phyloP scores from a whole-genome alignment of 1,284 basidiomycete species.

The Marasmius fiardii region DNA sequence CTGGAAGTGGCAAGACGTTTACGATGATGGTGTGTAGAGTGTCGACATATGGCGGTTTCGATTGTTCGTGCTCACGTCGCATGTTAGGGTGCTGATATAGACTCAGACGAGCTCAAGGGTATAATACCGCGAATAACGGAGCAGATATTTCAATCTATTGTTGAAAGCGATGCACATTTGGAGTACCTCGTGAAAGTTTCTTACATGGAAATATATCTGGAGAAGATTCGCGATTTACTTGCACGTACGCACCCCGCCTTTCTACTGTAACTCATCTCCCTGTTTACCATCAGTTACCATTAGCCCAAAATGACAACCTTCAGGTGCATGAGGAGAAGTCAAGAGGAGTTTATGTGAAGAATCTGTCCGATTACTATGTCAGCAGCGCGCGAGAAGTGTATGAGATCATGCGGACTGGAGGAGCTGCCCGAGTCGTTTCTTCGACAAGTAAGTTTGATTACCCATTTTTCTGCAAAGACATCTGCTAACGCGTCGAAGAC shows the following conservation, averaged over 20 bases:
- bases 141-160: slow-evolving; percentile 98
- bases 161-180: slow-evolving; percentile 90
- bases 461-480: neutral
- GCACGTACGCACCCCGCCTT: slow-evolving; percentile 76
- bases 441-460: slow-evolving; percentile 76
- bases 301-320: slow-evolving; percentile 97
- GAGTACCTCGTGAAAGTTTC: slow-evolving; percentile 99
- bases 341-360: slow-evolving; percentile 98
- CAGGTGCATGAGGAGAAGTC: slow-evolving; percentile 99
- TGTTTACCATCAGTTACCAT: slow-evolving; percentile 3
- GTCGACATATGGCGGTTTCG: slow-evolving; percentile 19
- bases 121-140: slow-evolving; percentile 99
- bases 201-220: slow-evolving; percentile 99
- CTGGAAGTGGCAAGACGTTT: slow-evolving; percentile 95
- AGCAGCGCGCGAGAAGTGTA: slow-evolving; percentile 96
- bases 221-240: slow-evolving; percentile 93
- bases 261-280: neutral
- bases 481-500: slow-evolving; percentile 48
- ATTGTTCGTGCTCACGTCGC: slow-evolving; percentile 16
- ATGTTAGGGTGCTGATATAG: slow-evolving; percentile 91
- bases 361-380: slow-evolving; percentile 97
- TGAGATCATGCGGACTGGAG: slow-evolving; percentile 98
- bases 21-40: slow-evolving; percentile 85
- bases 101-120: slow-evolving; percentile 87
- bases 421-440: slow-evolving; percentile 87